A percentile compares a stretch with the other conserved stretches of the same genome.
Conservation (phyloP, 1,139 yeast species). For the Suhomyces choctaworum region DNA sequence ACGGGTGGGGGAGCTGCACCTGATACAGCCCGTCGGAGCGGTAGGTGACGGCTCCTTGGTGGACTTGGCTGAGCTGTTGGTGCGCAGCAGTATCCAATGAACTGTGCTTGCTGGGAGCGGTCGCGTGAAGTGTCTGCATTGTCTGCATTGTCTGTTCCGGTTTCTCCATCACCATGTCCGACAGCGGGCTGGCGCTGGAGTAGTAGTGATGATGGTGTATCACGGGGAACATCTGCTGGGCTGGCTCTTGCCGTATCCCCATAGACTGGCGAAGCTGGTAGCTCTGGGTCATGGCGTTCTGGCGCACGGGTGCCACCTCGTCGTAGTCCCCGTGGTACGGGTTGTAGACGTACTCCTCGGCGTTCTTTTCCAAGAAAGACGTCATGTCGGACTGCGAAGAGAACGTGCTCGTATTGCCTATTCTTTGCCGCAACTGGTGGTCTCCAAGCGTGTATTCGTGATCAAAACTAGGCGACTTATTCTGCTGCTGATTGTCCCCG, state of each 20-base stretch:
- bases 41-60: not conserved
- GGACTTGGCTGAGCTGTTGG: not conserved
- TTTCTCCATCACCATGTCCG: not conserved
- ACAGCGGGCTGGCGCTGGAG: not conserved
- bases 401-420: conserved; percentile 22
- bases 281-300: conserved; percentile 15
- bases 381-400: conserved; percentile 22
- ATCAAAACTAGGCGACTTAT: conserved; percentile 1
- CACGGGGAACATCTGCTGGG: conserved; percentile 4
- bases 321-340: conserved; percentile 23
- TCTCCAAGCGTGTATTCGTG: conserved; percentile 6
- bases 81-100: not conserved
- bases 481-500: not conserved
- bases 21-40: too few relatives aligned
- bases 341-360: conserved; percentile 25
- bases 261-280: conserved; percentile 15
- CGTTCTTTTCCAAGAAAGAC: conserved; percentile 17
- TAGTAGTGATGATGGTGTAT: conserved; percentile 14
- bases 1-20: conserved; percentile 1
- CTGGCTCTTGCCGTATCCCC: conserved; percentile 2
- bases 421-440: conserved; percentile 1
- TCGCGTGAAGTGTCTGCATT: not conserved
- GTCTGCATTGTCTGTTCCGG: not conserved
- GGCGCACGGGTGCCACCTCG: conserved; percentile 1
- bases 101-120: not conserved